Percentiles rank a stretch among this genome's conserved stretches.
Conservation (phyloP, 257 asterid genomes). For the Rhazya stricta region DNA sequence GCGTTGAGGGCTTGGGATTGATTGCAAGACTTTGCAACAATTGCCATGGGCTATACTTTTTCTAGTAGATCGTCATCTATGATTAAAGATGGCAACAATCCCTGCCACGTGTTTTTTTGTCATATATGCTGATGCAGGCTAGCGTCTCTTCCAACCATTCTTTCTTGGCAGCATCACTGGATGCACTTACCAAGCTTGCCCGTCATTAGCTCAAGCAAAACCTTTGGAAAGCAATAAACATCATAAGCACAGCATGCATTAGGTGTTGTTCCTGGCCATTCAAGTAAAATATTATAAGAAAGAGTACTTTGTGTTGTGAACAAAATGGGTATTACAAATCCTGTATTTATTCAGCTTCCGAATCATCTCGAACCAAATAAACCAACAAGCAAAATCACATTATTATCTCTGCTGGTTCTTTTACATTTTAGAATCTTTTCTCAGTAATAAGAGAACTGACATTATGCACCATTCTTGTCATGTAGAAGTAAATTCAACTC, state of each 20-base stretch:
- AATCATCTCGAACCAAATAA: not conserved
- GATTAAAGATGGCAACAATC: conserved; percentile 75
- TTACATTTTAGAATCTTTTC: no score
- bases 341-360: no score
- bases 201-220: conserved; percentile 10
- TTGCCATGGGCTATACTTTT: conserved; percentile 99
- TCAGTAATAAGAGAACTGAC: no score
- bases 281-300: no score
- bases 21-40: conserved; percentile 90
- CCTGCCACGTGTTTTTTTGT: conserved; percentile 82
- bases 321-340: no score
- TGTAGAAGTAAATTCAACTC: no score
- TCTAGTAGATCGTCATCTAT: conserved; percentile 88
- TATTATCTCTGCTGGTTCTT: no score
- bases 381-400: no score
- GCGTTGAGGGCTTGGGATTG: conserved; percentile 72
- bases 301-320: no score
- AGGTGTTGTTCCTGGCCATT: conserved; percentile 7
- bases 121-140: conserved; percentile 68
- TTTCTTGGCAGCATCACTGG: conserved; percentile 51
- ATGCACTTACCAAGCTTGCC: conserved; percentile 7
- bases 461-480: no score
- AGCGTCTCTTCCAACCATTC: conserved; percentile 66
- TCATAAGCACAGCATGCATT: conserved; percentile 11
- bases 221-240: conserved; percentile 18